Evolutionary conservation across 2,329 filamentous ascomycete genomes (phyloP), one percentile per base, ranked within the genome.

Genomic region (Phaeophleospora eucalypticola): DNA sequence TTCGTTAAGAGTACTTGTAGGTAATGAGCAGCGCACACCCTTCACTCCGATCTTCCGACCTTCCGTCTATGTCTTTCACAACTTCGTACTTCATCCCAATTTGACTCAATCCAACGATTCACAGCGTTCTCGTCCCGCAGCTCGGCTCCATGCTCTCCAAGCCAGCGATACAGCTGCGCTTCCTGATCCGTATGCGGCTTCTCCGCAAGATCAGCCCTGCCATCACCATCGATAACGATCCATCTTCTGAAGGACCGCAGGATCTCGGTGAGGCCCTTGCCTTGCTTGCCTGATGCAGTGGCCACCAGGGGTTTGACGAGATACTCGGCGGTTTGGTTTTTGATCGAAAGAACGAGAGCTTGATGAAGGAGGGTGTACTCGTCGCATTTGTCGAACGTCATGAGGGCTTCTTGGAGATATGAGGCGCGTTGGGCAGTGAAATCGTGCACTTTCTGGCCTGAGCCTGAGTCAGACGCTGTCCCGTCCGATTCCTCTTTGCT

Each of bases 361-460:
- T 21, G 17, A 38, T 48, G 56, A 21, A 58, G 52, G 4, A 12
- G 6, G 2, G 43, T 39, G 50, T 53, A 63, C 4, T 61, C 57
- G 6, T 48, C 38, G 8, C 36, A 35, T 36, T 58, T 58, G 29
- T 36, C 17, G 46, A 67, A 67, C 46, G 49, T 55, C 3, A 57
- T 60, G 20, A 87, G 74, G 0, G 79, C 82, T 41, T 80, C 73
- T 0, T 73, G 57, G 0, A 75, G 73, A 1, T 84, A 69, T 3
- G 70, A 43, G 4, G 75, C 66, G 17, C 82, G 69, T 2, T 46
- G 43, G 4, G 24, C 15, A 17, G 6, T 37, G 36, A 18, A 16
- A 10, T 37, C 32, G 2, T 18, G 24, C 21, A 41, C 1, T 58
- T n/a, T n/a, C n/a, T n/a, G n/a, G n/a, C n/a, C n/a, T n/a, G n/a